Conservation (phyloP, 495 filamentous ascomycete genomes). For the Lentithecium fluviatile region DNA sequence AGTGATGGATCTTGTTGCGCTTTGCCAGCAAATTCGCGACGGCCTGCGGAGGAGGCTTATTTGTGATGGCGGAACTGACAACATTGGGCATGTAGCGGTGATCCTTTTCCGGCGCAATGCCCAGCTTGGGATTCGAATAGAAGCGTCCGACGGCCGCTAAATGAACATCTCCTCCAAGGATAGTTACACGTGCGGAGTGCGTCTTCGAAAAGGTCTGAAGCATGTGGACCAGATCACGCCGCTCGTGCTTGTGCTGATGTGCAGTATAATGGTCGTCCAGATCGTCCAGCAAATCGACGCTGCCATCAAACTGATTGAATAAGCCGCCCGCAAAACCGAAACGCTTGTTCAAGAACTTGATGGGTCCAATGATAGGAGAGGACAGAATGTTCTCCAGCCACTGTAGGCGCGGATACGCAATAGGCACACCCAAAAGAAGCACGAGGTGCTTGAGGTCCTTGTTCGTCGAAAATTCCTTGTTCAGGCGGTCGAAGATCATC, state of each 20-base stretch:
- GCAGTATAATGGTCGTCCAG: constrained; percentile 95
- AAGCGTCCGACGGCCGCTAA: constrained; percentile 73
- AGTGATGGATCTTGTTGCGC: constrained; percentile 88
- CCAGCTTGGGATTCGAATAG: constrained; percentile 64
- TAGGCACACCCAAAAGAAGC: constrained; percentile 84
- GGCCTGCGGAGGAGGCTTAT: constrained; percentile 85
- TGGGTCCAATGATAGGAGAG: constrained; percentile 77
- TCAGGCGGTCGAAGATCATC: constrained; percentile 68
- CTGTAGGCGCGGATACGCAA: constrained; percentile 89
- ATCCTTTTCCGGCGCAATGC: constrained; percentile 61
- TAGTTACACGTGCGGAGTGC: constrained; percentile 76
- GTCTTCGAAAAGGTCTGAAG: constrained; percentile 70
- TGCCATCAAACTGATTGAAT: constrained; percentile 92
- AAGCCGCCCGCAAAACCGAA: constrained; percentile 81
- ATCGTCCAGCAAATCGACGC: constrained; percentile 87
- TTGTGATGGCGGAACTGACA: constrained; percentile 79
- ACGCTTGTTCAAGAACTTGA: constrained; percentile 86
- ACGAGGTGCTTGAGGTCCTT: constrained; percentile 76
- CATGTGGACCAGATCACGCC: constrained; percentile 67
- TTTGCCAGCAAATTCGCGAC: constrained; percentile 85
- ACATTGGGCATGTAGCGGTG: constrained; percentile 74
- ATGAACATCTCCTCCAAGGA: constrained; percentile 80
- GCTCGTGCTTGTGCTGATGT: constrained; percentile 84
- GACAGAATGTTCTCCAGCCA: constrained; percentile 89
- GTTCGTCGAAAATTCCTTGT: constrained; percentile 60